Conservation (phyloP, 2,329 filamentous ascomycete species). For the Neofusicoccum parvum region DNA sequence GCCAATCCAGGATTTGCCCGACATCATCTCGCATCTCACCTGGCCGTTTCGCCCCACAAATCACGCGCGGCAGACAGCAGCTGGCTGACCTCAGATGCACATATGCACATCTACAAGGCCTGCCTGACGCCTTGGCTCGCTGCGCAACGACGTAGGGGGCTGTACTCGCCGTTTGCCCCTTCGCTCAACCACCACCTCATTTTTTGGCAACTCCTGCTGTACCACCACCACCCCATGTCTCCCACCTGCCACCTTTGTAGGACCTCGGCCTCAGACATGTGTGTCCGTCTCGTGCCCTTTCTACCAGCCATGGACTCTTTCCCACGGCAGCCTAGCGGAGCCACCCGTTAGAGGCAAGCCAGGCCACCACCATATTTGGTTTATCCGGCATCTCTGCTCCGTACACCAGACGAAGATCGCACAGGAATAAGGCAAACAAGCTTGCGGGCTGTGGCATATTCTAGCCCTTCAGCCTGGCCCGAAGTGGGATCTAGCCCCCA, state of each 20-base stretch:
- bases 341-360: no score
- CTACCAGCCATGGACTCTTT: no score
- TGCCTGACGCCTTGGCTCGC: not conserved
- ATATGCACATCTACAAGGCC: not conserved
- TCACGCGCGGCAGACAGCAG: no score
- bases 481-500: not conserved
- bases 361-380: no score
- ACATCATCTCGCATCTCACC: not conserved
- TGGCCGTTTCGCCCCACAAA: not conserved
- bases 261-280: not conserved
- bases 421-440: no score
- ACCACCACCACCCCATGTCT: not conserved
- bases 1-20: no score
- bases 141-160: not conserved
- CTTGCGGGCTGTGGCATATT: not conserved
- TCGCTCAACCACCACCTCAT: not conserved
- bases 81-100: constrained; percentile 1
- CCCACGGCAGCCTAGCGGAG: not conserved
- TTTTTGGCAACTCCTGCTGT: not conserved
- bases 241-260: not conserved
- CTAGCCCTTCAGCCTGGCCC: not conserved
- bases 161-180: not conserved
- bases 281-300: not conserved
- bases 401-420: no score
- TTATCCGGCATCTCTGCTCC: not conserved